Evolutionary conservation across 257 asterid genomes (phyloP).

Genomic region (Anisodus acutangulus): DNA sequence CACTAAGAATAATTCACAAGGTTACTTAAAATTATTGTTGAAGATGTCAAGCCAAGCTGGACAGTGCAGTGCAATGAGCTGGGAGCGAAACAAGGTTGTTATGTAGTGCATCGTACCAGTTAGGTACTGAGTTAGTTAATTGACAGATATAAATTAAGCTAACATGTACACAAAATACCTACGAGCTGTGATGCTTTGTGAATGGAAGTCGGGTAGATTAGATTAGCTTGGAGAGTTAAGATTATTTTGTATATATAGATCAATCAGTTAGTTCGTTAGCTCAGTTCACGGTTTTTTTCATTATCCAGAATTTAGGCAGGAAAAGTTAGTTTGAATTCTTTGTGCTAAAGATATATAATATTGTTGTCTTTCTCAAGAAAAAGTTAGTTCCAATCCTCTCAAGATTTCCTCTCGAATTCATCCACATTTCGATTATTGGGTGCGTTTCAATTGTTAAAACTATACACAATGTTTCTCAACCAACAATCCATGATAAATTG

Average conservation of each 20-base stretch:
- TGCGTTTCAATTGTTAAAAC: constrained; percentile 9
- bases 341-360: not conserved
- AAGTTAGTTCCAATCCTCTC: not conserved
- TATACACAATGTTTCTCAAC: not conserved
- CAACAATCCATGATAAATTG: too few relatives aligned
- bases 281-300: constrained; percentile 8
- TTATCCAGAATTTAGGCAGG: constrained; percentile 5
- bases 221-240: not conserved
- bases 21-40: not conserved
- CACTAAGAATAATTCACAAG: not conserved
- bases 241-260: not conserved
- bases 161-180: constrained; percentile 4
- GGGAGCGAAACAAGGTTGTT: not conserved
- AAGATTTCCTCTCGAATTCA: constrained; percentile 17
- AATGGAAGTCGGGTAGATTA: constrained; percentile 1
- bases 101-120: not conserved
- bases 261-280: constrained; percentile 15
- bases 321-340: constrained; percentile 18
- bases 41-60: not conserved
- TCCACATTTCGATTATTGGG: not conserved
- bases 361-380: constrained; percentile 4
- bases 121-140: not conserved
- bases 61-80: constrained; percentile 7
- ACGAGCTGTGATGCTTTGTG: not conserved
- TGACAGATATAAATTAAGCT: not conserved